Base-by-base conservation (phyloP, 2,329 filamentous ascomycete species). In the Xylariaceae sp. region DNA sequence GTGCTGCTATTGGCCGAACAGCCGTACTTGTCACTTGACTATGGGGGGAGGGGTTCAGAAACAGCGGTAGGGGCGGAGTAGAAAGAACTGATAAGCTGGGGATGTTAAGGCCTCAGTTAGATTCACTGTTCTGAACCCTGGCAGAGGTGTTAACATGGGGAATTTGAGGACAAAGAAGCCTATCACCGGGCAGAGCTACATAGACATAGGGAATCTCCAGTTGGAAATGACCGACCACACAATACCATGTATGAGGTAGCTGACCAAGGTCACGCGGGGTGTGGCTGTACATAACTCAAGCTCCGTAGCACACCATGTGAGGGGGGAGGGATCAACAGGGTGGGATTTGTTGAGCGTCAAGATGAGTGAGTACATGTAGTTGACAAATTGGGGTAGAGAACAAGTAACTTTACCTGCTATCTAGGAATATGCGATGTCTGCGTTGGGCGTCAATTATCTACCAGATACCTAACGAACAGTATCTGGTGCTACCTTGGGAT, bases 201-300 rank as follows among this genome's bases (percentile, higher is more conserved):
- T 28, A 4, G 14, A 16, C 11, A 18, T 9, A n/a, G 23, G 6
- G 7, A 24, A 24, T 6, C 7, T 36, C 6, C 12, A 18, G 31
- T 12, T 16, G 19, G 13, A 24, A 32, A 21, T 27, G 29, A 21
- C 19, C 36, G 32, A 19, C 27, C 29, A 19, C 19, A 38, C 36
- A 32, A 26, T 31, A n/a, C n/a, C n/a, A n/a, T n/a, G n/a, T n/a
- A n/a, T n/a, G n/a, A n/a, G n/a, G n/a, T n/a, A 37, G 29, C 28
- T 36, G 35, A 31, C 24, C 32, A 39, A 27, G 28, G 24, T 44
- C 42, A 44, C 38, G 42, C 26, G 42, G 29, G 18, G 28, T 14
- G 32, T 37, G 40, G 34, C 40, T 38, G 40, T 26, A 38, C 19
- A 24, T 18, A 14, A 28, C n/a, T n/a, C n/a, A n/a, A n/a, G n/a